Percentiles rank a stretch among this genome's conserved stretches.
These are phyloP conservation scores for Hyaloperonospora brassicae DNA, from an alignment of 352 stramenopile species.

Conservation along the genomic window DNA sequence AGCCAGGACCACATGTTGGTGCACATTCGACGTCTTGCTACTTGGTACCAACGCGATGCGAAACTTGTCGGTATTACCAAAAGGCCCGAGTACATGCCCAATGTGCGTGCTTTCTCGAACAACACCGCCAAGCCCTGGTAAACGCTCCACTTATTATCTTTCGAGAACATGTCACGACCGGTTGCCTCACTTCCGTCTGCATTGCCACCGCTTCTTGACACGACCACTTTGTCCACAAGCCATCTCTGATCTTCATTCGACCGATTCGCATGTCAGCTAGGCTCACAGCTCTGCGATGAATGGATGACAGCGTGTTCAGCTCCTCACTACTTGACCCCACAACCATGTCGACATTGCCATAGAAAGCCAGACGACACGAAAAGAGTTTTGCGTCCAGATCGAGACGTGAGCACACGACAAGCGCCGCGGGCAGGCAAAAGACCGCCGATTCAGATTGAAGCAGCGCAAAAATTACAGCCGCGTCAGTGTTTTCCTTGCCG, in stretches of 20 bases:
- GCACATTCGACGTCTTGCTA: background rate
- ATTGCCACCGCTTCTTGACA: conserved; percentile 6
- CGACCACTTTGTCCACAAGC: conserved; percentile 54
- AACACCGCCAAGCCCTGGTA: conserved; percentile 47
- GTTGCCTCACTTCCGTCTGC: conserved; percentile 31
- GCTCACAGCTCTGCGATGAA: conserved; percentile 7
- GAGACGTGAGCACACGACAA: conserved; percentile 70
- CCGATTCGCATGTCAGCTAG: conserved; percentile 41
- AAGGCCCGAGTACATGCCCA: conserved; percentile 61
- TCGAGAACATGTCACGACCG: conserved; percentile 69
- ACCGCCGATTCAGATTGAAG: conserved; percentile 71
- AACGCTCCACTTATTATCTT: conserved; percentile 60
- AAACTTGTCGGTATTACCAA: conserved; percentile 81
- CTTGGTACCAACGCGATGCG: conserved; percentile 28
- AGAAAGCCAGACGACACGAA: conserved; percentile 65
- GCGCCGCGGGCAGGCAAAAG: conserved; percentile 37
- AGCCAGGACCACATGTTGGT: conserved; percentile 6
- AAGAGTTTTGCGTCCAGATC: conserved; percentile 57
- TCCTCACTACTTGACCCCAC: conserved; percentile 23
- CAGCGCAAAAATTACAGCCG: conserved; percentile 37
- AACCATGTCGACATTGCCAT: conserved; percentile 40
- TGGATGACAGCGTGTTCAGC: conserved; percentile 1
- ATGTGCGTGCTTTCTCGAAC: conserved; percentile 26
- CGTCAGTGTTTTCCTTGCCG: background rate
- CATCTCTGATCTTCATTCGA: conserved; percentile 49